Evolutionary conservation across 2,329 filamentous ascomycete genomes (phyloP), one percentile per base, ranked within the genome.

Genomic region (Colletotrichum incanum): DNA sequence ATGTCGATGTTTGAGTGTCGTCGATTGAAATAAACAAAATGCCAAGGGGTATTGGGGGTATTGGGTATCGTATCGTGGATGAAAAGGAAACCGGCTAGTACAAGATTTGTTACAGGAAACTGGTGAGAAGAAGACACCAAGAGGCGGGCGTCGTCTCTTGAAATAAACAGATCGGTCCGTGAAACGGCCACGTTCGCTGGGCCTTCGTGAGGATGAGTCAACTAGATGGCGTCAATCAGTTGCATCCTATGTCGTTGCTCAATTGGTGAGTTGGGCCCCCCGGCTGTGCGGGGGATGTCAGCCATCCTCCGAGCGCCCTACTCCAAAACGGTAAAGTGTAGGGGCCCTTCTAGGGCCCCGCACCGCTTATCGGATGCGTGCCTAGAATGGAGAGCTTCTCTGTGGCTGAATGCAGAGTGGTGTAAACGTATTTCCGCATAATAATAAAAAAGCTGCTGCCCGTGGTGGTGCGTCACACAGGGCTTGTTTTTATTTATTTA

Each of bases 401-500:
- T 50, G 59, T 69, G 65, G 67, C 69, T 49, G 69, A 64, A 72
- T 72, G 70, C 65, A 65, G 65, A 45, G 49, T 59, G 52, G 47
- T 60, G 41, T 59, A 69, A 69, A 70, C 69, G 70, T 65, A 65
- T 72, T 64, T 72, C 54, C 45, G 50, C 54, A 59, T 59, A 55
- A 47, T 31, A 66, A 43, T 43, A 59, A 28, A 50, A 55, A 26
- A 62, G 49, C 28, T 3, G 34, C 37, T 28, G 31, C 47, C 65
- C 54, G n/a, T 31, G 23, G 43, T 47, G 52, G 54, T 70, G 70
- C 39, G 65, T 64, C 70, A 55, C 65, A 69, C 65, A 72, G 70
- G 65, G 54, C 60, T 55, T 55, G 45, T 28, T 34, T 20, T 26
- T n/a, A 39, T 28, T 34, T 20, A 20, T n/a, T 23, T 41, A 3